These are phyloP conservation scores for Phytophthora citricola DNA, from an alignment of 352 stramenopile species.

Conservation along the genomic window DNA sequence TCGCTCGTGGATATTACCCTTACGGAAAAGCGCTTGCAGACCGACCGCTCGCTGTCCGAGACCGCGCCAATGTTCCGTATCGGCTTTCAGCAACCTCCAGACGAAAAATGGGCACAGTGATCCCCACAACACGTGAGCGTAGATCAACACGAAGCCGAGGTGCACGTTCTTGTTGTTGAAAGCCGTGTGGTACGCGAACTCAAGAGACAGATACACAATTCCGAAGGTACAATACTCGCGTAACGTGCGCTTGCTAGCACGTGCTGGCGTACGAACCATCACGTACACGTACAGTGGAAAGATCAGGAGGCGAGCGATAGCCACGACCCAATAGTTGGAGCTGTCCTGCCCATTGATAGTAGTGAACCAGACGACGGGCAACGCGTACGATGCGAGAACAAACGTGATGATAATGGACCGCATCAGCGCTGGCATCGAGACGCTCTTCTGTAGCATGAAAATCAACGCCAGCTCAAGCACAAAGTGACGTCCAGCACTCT, in stretches of 20 bases:
- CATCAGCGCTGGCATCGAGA: constrained; percentile 50
- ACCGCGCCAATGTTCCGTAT: constrained; percentile 75
- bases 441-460: constrained; percentile 66
- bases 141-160: constrained; percentile 41
- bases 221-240: constrained; percentile 55
- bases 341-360: constrained; percentile 16
- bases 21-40: constrained; percentile 44
- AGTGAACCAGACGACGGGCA: constrained; percentile 50
- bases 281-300: constrained; percentile 54
- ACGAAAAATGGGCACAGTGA: constrained; percentile 46
- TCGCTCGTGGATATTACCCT: constrained; percentile 47
- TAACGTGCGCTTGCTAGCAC: constrained; percentile 51
- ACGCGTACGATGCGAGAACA: constrained; percentile 44
- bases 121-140: constrained; percentile 40
- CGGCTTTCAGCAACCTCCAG: constrained; percentile 56
- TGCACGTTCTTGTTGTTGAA: constrained; percentile 38
- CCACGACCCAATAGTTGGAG: constrained; percentile 38
- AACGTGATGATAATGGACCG: constrained; percentile 41
- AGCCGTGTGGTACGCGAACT: constrained; percentile 43
- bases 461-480: constrained; percentile 52
- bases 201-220: constrained; percentile 45
- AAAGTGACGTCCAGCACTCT: constrained; percentile 55
- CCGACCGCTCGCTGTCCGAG: constrained; percentile 45
- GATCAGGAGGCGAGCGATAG: constrained; percentile 34
- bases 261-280: constrained; percentile 38